Evolutionary conservation across 768 basidiomycete genomes (phyloP), one percentile per base, ranked within the genome.

Genomic region (Pholiota conissans): DNA sequence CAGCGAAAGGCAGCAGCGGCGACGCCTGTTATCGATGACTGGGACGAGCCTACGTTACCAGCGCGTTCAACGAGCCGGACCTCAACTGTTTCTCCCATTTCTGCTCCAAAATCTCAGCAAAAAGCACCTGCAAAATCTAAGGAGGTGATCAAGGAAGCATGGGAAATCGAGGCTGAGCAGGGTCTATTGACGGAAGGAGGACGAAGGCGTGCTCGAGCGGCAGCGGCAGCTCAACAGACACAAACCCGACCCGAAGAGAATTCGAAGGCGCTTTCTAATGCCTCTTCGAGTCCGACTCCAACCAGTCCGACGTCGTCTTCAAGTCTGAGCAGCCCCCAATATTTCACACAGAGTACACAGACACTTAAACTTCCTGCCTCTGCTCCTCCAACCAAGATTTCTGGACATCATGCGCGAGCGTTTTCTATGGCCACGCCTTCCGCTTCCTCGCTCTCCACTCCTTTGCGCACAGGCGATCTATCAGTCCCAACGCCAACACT

Each of bases 101-200:
- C 55, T 26, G 48, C 45, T 10, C 45, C 58, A 11, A 55, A 53
- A 20, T 27, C 54, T 24, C 40, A 42, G 9, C n/a, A 24, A 24
- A 42, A 24, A 10, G 10, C 20, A n/a, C 54, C 61, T 4, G 56
- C 64, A 18, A 58, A 62, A 22, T 69, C 66, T 29, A 70, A 72
- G 50, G 78, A 75, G 40, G 69, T 79, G 0, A 64, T 76, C 10
- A 91, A 89, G 65, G 91, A 91, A 65, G 68, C 78, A n/a, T 91
- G 90, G 90, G 91, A 92, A 62, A 78, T 89, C 28, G 89, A 90
- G 58, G 88, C 87, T 0, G 89, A 91, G 64, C 85, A 85, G 58
- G 89, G 89, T 0, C 67, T 91, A 48, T 66, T 87, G 28, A 89
- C 89, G 0, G 91, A 91, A 63, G 91, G 89, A 18, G 89, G 85